Percentiles rank a stretch among this genome's conserved stretches.
Evolutionary conservation across 192 early-diverging fungal genomes (phyloP).

Genomic region (Geranomyces michiganensis): DNA sequence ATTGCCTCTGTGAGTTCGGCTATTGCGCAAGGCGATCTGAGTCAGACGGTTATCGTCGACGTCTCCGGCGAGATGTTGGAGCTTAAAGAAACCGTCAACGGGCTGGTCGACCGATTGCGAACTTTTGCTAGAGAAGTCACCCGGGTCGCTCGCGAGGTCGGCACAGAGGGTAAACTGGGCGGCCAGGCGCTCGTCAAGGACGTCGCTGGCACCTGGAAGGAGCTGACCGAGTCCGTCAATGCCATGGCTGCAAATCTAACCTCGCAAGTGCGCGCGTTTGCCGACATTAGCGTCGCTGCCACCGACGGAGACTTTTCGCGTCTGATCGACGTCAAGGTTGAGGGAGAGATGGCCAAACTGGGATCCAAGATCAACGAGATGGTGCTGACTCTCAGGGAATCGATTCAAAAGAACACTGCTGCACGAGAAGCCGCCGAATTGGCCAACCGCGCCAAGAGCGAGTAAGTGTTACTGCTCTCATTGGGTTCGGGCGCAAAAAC

Average conservation of each 20-base stretch:
- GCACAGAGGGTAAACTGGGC: conserved; percentile 66
- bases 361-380: conserved; percentile 74
- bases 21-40: conserved; percentile 62
- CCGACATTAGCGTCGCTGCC: conserved; percentile 72
- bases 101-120: conserved; percentile 71
- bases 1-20: conserved; percentile 65
- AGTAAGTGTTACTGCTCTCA: conserved; percentile 24
- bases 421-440: conserved; percentile 80
- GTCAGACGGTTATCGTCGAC: conserved; percentile 62
- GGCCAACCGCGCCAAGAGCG: conserved; percentile 74
- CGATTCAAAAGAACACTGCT: conserved; percentile 75
- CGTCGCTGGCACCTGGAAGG: conserved; percentile 54
- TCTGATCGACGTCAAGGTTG: conserved; percentile 76
- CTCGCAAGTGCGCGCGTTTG: conserved; percentile 80
- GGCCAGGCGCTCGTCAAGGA: conserved; percentile 61
- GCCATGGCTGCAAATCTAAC: conserved; percentile 64
- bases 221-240: conserved; percentile 64
- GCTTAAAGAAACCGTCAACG: conserved; percentile 73
- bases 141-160: conserved; percentile 57
- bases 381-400: conserved; percentile 74
- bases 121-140: conserved; percentile 71
- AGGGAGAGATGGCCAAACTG: conserved; percentile 74
- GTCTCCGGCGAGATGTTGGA: conserved; percentile 71
- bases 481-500: background rate
- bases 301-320: conserved; percentile 72